These are phyloP conservation scores for Claviceps sorghi DNA, from an alignment of 2,329 filamentous ascomycete species.

Conservation along the genomic window DNA sequence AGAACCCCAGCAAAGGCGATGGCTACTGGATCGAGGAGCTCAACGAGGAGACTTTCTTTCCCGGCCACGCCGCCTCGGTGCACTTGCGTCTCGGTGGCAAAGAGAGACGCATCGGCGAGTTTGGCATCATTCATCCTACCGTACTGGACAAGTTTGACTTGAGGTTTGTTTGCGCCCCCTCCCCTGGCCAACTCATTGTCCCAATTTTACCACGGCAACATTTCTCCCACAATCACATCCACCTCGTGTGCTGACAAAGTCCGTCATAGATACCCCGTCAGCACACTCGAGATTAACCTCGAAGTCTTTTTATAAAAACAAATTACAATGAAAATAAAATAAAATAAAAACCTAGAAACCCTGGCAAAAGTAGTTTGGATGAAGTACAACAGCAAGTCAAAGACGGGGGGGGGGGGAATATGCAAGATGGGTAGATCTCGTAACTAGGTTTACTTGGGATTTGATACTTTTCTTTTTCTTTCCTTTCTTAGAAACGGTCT, in stretches of 20 bases:
- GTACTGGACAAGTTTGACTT: slow-evolving; percentile 91
- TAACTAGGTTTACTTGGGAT: background rate
- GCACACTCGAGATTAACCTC: slow-evolving; percentile 85
- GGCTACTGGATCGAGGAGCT: slow-evolving; percentile 94
- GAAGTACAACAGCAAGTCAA: background rate
- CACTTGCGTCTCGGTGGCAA: slow-evolving; percentile 62
- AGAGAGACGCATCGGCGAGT: slow-evolving; percentile 66
- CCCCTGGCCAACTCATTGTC: no score
- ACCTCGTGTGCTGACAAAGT: background rate
- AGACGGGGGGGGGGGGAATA: background rate
- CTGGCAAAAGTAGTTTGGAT: background rate
- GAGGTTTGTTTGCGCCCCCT: slow-evolving; percentile 36
- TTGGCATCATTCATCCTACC: slow-evolving; percentile 85
- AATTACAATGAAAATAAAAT: background rate
- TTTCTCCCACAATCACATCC: no score
- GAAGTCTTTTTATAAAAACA: slow-evolving; percentile 68
- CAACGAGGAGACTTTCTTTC: slow-evolving; percentile 81
- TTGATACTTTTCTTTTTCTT: no score
- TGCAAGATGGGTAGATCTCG: background rate
- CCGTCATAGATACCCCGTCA: slow-evolving; percentile 62
- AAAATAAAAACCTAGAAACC: slow-evolving; percentile 5
- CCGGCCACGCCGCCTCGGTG: slow-evolving; percentile 75
- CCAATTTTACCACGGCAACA: background rate
- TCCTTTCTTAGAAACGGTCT: no score
- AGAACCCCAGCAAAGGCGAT: slow-evolving; percentile 43